phyloP scores from a whole-genome alignment of 2,329 filamentous ascomycete species.

The Colletotrichum agaves region DNA sequence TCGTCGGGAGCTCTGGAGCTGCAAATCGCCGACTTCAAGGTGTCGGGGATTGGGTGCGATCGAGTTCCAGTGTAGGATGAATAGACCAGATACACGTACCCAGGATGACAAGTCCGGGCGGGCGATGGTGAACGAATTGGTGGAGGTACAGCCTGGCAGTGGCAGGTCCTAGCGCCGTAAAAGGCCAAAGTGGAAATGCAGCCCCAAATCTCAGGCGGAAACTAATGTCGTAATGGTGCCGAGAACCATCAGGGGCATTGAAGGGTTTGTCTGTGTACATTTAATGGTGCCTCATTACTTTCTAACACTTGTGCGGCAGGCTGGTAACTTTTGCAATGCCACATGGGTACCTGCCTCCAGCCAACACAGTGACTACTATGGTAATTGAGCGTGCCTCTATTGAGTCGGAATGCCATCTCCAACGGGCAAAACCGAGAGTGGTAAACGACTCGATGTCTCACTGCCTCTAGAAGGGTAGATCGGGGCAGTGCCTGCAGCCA shows the following conservation, averaged over 20 bases:
- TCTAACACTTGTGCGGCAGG: too few relatives aligned
- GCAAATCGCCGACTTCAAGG: conserved; percentile 18
- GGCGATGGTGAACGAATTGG: conserved; percentile 16
- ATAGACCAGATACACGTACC: conserved; percentile 35
- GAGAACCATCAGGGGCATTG: neutral
- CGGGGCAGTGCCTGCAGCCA: conserved; percentile 12
- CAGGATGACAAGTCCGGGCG: conserved; percentile 30
- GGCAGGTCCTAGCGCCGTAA: conserved; percentile 19
- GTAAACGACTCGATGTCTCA: too few relatives aligned
- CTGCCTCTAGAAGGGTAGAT: neutral
- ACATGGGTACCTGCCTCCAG: too few relatives aligned
- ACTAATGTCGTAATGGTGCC: neutral
- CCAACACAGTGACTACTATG: too few relatives aligned
- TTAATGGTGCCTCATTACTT: neutral
- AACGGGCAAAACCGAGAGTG: too few relatives aligned
- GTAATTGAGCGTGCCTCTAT: too few relatives aligned
- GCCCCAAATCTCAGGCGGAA: conserved; percentile 33
- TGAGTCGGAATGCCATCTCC: too few relatives aligned
- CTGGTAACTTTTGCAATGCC: too few relatives aligned
- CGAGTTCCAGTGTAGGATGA: conserved; percentile 14
- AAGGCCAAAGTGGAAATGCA: neutral
- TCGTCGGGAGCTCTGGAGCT: conserved; percentile 25
- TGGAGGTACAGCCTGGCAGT: conserved; percentile 7
- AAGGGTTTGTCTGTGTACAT: neutral
- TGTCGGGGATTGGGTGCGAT: conserved; percentile 1